These are phyloP conservation scores for Cryptococcus amylolentus DNA, from an alignment of 1,284 basidiomycete species.

Conservation along the genomic window DNA sequence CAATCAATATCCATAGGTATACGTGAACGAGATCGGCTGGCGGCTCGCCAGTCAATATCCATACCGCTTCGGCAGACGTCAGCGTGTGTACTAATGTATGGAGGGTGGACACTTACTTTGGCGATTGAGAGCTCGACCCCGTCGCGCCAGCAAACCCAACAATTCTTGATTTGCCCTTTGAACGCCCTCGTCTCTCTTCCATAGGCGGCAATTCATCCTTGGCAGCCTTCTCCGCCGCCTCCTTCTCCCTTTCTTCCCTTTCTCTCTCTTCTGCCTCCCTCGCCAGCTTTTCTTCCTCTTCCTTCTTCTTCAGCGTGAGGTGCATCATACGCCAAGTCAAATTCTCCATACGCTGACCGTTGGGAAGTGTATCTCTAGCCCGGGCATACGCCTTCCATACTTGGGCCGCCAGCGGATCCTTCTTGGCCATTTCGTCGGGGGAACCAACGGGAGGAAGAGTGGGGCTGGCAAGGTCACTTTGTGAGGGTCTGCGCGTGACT, in stretches of 20 bases:
- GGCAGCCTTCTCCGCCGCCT: background rate
- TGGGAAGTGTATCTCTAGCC: constrained; percentile 79
- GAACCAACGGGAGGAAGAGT: constrained; percentile 17
- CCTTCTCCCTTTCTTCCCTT: constrained; percentile 9
- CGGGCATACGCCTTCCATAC: constrained; percentile 96
- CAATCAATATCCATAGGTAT: constrained; percentile 63
- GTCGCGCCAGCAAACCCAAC: constrained; percentile 46
- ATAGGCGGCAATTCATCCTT: constrained; percentile 2
- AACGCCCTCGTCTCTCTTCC: constrained; percentile 53
- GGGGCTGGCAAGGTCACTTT: constrained; percentile 26
- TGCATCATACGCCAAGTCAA: constrained; percentile 99
- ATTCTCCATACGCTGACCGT: constrained; percentile 95
- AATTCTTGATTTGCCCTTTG: constrained; percentile 52
- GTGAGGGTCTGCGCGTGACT: constrained; percentile 29
- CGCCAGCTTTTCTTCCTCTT: constrained; percentile 23
- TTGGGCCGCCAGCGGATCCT: constrained; percentile 89
- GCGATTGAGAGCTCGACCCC: constrained; percentile 53
- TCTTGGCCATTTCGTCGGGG: constrained; percentile 49
- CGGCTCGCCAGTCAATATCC: constrained; percentile 88
- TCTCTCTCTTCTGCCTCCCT: constrained; percentile 17
- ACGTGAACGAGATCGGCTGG: constrained; percentile 86
- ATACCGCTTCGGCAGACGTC: constrained; percentile 42
- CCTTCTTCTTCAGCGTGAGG: constrained; percentile 59
- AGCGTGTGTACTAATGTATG: background rate
- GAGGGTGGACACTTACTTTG: constrained; percentile 61